phyloP scores from a whole-genome alignment of 139 green algal genomes.

The Deuterostichococcus epilithicus region DNA sequence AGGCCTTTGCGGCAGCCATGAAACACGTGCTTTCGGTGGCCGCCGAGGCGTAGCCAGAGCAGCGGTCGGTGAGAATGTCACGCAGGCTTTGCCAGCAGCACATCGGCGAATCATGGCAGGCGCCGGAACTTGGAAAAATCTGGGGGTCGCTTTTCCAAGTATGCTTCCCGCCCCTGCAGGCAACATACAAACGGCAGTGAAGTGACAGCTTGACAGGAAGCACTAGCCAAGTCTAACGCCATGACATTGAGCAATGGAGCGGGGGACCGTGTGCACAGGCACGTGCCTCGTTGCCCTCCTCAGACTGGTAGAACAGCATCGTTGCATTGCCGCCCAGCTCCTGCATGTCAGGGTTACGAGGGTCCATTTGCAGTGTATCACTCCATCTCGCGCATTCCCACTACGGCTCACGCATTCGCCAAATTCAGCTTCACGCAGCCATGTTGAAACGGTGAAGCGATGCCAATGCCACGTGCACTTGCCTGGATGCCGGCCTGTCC shows the following conservation, averaged over 20 bases:
- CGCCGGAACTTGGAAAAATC: constrained; percentile 90
- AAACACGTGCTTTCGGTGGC: too few relatives aligned
- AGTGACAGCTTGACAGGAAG: neutral
- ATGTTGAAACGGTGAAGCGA: neutral
- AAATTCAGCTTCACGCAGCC: too few relatives aligned
- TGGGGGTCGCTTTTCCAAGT: constrained; percentile 79
- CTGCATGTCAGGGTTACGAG: neutral
- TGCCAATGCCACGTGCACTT: neutral
- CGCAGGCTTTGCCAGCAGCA: neutral
- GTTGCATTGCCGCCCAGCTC: constrained; percentile 93
- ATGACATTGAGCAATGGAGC: too few relatives aligned
- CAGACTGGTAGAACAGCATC: constrained; percentile 92
- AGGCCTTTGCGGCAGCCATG: too few relatives aligned
- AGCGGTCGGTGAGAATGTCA: too few relatives aligned
- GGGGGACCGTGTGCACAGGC: too few relatives aligned
- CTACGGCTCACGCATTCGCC: too few relatives aligned
- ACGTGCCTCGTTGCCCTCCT: constrained; percentile 86
- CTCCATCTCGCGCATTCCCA: too few relatives aligned
- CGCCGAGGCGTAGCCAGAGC: too few relatives aligned
- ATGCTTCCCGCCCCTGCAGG: constrained; percentile 72
- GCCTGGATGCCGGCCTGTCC: constrained; percentile 88
- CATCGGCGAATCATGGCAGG: constrained; percentile 75
- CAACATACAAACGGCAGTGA: neutral
- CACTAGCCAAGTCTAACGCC: neutral
- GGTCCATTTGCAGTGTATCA: too few relatives aligned